Percentiles rank a stretch among this genome's conserved stretches.
Conservation (phyloP, 768 basidiomycete species). For the Austroboletus festivus region DNA sequence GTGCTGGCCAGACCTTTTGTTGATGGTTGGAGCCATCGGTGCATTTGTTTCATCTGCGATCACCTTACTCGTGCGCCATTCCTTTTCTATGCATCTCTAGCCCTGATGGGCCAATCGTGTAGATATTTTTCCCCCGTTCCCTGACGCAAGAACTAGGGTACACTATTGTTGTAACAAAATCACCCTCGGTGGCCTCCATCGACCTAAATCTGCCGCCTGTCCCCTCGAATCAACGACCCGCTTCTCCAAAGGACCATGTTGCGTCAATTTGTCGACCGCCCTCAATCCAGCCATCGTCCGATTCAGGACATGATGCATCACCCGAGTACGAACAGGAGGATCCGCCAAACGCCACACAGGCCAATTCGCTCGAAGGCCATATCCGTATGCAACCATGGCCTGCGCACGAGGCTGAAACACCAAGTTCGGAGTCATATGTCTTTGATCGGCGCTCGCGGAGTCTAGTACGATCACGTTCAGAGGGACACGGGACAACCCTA, state of each 20-base stretch:
- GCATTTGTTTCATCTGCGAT: slow-evolving; percentile 78
- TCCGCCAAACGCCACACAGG: slow-evolving; percentile 7
- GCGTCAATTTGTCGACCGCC: slow-evolving; percentile 22
- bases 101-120: neutral
- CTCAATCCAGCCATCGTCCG: slow-evolving; percentile 18
- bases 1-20: slow-evolving; percentile 52
- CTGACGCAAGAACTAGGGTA: slow-evolving; percentile 64
- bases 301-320: slow-evolving; percentile 30
- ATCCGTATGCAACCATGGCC: slow-evolving; percentile 26
- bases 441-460: slow-evolving; percentile 28
- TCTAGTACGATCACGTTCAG: slow-evolving; percentile 30
- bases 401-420: slow-evolving; percentile 8
- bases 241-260: slow-evolving; percentile 22
- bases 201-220: slow-evolving; percentile 16
- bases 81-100: neutral
- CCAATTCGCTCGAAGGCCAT: slow-evolving; percentile 22
- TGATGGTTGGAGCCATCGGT: slow-evolving; percentile 70
- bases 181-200: slow-evolving; percentile 23
- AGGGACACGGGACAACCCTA: slow-evolving; percentile 22
- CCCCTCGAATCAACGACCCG: slow-evolving; percentile 6
- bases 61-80: slow-evolving; percentile 62
- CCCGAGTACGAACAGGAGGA: slow-evolving; percentile 42
- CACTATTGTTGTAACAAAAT: slow-evolving; percentile 36
- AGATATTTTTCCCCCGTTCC: slow-evolving; percentile 82
- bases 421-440: slow-evolving; percentile 21